Evolutionary conservation across 805 yeast species (phyloP).

Genomic region (Myxozyma neotropica): DNA sequence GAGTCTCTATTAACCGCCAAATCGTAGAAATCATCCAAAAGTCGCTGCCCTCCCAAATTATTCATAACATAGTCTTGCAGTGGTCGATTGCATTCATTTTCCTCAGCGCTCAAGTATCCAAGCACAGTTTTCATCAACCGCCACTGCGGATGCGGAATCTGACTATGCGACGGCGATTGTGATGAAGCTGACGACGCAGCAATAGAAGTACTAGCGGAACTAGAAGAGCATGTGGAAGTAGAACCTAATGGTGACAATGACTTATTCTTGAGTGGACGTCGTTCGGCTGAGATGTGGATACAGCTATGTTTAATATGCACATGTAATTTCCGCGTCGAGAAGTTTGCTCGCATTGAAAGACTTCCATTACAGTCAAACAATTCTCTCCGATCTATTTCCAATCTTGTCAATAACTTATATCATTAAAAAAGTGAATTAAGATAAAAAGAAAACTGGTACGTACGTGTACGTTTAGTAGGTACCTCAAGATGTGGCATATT

Average conservation of each 20-base stretch:
- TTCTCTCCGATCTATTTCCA: conserved; percentile 11
- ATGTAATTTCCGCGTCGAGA: conserved; percentile 1
- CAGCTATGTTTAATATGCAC: conserved; percentile 14
- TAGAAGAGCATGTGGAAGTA: background rate
- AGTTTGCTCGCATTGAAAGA: conserved; percentile 11
- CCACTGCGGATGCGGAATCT: conserved; percentile 20
- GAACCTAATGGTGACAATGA: background rate
- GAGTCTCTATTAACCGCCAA: background rate
- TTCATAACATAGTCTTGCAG: conserved; percentile 16
- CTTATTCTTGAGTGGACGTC: conserved; percentile 14
- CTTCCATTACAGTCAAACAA: conserved; percentile 19
- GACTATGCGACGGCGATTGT: background rate
- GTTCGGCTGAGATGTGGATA: conserved; percentile 21
- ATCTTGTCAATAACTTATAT: background rate
- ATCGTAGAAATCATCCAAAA: conserved; percentile 17
- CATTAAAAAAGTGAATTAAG: too few species aligned
- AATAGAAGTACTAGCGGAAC: background rate
- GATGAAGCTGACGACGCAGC: background rate
- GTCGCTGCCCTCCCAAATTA: conserved; percentile 8
- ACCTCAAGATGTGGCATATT: conserved; percentile 19
- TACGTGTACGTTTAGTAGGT: conserved; percentile 14
- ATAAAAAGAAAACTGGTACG: too few species aligned
- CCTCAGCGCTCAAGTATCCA: background rate
- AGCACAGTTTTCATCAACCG: conserved; percentile 2
- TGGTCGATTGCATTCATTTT: conserved; percentile 12